Evolutionary conservation across 2,329 filamentous ascomycete genomes (phyloP).

Genomic region (Phaeomoniella chlamydospora): DNA sequence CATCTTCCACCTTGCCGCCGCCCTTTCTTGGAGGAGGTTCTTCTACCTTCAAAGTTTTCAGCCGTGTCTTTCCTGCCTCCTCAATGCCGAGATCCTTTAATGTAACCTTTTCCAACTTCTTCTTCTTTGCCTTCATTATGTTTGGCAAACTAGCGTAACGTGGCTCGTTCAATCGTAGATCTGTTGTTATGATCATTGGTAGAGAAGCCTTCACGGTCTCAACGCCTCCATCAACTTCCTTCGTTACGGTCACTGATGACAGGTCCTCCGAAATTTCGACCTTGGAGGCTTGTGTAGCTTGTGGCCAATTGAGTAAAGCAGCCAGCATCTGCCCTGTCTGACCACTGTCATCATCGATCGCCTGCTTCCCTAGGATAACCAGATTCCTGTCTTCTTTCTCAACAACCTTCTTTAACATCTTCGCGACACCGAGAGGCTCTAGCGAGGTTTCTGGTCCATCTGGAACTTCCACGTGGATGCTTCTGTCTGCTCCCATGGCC

Average conservation of each 20-base stretch:
- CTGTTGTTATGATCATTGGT: conserved; percentile 89
- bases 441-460: conserved; percentile 51
- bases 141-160: conserved; percentile 91
- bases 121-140: conserved; percentile 99
- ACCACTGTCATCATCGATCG: conserved; percentile 87
- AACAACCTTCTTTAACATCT: conserved; percentile 68
- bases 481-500: conserved; percentile 95
- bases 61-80: conserved; percentile 42
- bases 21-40: conserved; percentile 82
- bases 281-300: conserved; percentile 85
- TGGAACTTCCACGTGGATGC: conserved; percentile 64
- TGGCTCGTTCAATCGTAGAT: conserved; percentile 87
- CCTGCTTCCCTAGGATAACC: conserved; percentile 92
- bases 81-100: conserved; percentile 70
- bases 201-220: conserved; percentile 78
- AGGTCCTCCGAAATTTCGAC: conserved; percentile 57
- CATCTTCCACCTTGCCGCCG: conserved; percentile 93
- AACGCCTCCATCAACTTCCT: conserved; percentile 89
- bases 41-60: conserved; percentile 82
- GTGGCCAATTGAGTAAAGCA: conserved; percentile 77
- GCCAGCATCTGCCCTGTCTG: conserved; percentile 99
- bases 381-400: conserved; percentile 78
- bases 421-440: conserved; percentile 85
- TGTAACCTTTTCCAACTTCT: conserved; percentile 86
- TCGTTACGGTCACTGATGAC: conserved; percentile 60